These are phyloP conservation scores for Petunia secreta DNA, from an alignment of 257 asterid genomes.

Conservation along the genomic window DNA sequence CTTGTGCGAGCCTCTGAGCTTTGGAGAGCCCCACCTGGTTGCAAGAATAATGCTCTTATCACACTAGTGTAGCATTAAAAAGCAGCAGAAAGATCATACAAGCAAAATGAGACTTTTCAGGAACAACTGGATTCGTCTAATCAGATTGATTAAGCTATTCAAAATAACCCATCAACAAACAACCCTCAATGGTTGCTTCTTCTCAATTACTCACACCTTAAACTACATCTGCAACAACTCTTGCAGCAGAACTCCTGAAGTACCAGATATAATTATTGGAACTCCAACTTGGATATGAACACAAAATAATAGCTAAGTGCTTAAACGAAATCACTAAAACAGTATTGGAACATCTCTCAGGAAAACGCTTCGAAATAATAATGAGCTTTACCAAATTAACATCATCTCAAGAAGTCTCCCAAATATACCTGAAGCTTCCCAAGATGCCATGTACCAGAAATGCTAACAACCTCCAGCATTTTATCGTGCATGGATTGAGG, in stretches of 20 bases:
- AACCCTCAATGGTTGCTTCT: constrained; percentile 6
- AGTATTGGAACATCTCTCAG: constrained; percentile 16
- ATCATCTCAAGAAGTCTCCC: background rate
- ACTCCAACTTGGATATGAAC: constrained; percentile 9
- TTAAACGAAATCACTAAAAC: constrained; percentile 3
- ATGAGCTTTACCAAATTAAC: background rate
- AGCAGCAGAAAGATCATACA: background rate
- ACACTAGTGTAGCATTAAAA: background rate
- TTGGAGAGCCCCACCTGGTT: constrained; percentile 91
- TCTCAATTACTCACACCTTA: background rate
- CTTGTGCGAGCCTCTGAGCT: constrained; percentile 96
- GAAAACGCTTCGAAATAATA: background rate
- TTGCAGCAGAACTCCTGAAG: background rate
- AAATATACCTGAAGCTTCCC: constrained; percentile 87
- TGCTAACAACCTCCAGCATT: constrained; percentile 93
- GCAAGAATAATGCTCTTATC: background rate
- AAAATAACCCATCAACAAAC: constrained; percentile 9
- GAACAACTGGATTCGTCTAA: background rate
- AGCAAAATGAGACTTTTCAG: constrained; percentile 1
- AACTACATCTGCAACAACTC: constrained; percentile 19
- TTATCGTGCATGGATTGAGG: constrained; percentile 98
- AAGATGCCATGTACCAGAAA: constrained; percentile 97
- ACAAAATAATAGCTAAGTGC: background rate
- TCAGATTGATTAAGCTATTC: background rate
- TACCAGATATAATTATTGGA: background rate